Base-by-base conservation (phyloP, 2,329 filamentous ascomycete genomes). In the Colletotrichum magnum region DNA sequence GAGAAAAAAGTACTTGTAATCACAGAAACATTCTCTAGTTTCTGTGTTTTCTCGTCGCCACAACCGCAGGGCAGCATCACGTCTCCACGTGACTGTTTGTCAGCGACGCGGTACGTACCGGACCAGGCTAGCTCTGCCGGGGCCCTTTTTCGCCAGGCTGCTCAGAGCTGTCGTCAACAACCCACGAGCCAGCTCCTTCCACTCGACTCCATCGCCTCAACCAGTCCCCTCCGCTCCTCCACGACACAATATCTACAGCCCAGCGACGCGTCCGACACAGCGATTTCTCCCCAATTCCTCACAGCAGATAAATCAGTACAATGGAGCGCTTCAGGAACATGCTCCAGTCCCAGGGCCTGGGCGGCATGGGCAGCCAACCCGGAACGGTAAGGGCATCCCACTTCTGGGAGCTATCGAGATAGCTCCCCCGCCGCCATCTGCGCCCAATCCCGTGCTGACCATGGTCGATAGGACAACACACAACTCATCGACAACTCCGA, bases 401-500 rank as follows among this genome's bases (percentile, higher is more conserved):
- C 71, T 39, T 71, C 58, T 32, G 12, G 18, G 18, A 69, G 57
- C 62, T 69, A 41, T 21, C 26, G 26, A n/a, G 50, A 41, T 36
- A 67, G 67, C 67, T 67, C 13, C 45, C 26, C 12, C 52, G n/a
- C 4, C 28, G 16, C 4, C 47, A 32, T 12, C 12, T 32, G 13
- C 26, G 4, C 13, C 18, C 21, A 4, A 52, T 6, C 9, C 6
- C 12, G 6, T n/a, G 21, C 64, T 70, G 26, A 71, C 18, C 13
- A 7, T 36, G 36, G 18, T 56, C 39, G 43, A 5, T 74, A 97
- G 94, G 95, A 98, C 77, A 96, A 95, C 75, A 88, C 90, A 47
- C 95, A 92, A 79, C 89, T 99, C 70, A 97, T 99, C 81, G 96
- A 99, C 81, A 99, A 99, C 85, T 97, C 95, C 76, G 96, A 99